Evolutionary conservation across 495 filamentous ascomycete genomes (phyloP).

Genomic region (Neurospora sp.): DNA sequence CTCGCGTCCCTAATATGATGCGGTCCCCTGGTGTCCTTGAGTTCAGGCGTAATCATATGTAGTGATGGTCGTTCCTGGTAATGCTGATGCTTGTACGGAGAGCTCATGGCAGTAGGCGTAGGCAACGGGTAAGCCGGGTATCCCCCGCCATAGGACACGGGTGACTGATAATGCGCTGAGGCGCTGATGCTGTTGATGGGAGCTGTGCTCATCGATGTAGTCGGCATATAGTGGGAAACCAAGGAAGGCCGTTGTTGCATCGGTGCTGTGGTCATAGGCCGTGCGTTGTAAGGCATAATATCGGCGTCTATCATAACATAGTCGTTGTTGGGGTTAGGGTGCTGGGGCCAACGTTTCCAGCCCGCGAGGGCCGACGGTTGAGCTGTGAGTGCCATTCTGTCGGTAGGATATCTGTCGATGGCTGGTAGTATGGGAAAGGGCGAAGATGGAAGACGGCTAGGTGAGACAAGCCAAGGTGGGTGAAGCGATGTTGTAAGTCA

Average conservation of each 20-base stretch:
- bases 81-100: constrained; percentile 27
- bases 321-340: constrained; percentile 19
- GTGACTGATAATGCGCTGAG: constrained; percentile 22
- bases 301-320: constrained; percentile 29
- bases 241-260: constrained; percentile 19
- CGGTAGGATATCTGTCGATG: constrained; percentile 1
- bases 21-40: neutral
- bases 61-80: constrained; percentile 21
- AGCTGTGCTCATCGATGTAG: constrained; percentile 21
- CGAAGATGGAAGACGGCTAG: neutral
- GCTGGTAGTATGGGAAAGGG: neutral
- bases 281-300: constrained; percentile 27
- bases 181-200: constrained; percentile 26
- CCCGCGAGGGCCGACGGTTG: constrained; percentile 18
- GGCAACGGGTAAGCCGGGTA: constrained; percentile 28
- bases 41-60: constrained; percentile 10
- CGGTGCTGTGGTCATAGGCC: constrained; percentile 14
- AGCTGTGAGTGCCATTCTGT: constrained; percentile 29
- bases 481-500: neutral
- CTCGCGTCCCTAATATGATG: constrained; percentile 10
- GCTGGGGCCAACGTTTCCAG: constrained; percentile 36
- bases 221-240: constrained; percentile 25
- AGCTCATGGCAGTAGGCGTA: constrained; percentile 7
- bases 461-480: neutral
- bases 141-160: constrained; percentile 16